These are phyloP conservation scores for Anthoceros angustus DNA, from an alignment of 225 moss, liverwort and hornwort genomes.

Conservation along the genomic window DNA sequence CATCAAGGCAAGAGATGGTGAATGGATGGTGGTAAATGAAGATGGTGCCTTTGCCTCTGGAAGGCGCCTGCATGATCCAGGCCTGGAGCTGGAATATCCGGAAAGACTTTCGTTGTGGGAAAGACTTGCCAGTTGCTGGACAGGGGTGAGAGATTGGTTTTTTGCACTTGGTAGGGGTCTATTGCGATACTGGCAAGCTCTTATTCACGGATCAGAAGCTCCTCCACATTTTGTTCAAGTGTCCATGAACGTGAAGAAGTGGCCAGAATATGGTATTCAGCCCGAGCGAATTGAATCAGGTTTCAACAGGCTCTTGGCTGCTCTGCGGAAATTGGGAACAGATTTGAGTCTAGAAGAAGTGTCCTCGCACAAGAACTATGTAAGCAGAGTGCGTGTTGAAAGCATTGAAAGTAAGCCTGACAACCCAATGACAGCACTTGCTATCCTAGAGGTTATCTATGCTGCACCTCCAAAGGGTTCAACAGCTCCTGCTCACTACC, in stretches of 20 bases:
- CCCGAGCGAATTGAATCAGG: conserved; percentile 83
- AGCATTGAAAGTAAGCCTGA: conserved; percentile 84
- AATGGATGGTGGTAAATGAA: conserved; percentile 90
- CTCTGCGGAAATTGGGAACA: conserved; percentile 36
- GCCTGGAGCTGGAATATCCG: conserved; percentile 18
- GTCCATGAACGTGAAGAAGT: conserved; percentile 77
- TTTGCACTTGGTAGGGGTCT: conserved; percentile 33
- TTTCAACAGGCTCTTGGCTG: conserved; percentile 64
- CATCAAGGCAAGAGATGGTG: conserved; percentile 92
- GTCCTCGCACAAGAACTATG: conserved; percentile 25
- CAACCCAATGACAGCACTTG: conserved; percentile 54
- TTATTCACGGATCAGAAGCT: conserved; percentile 79
- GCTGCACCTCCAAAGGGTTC: conserved; percentile 50
- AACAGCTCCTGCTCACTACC: conserved; percentile 39
- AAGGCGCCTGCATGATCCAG: conserved; percentile 38
- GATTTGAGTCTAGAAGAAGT: conserved; percentile 12
- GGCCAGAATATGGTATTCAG: conserved; percentile 94
- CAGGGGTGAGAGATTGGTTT: conserved; percentile 27
- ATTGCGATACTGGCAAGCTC: conserved; percentile 56
- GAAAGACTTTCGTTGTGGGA: conserved; percentile 23
- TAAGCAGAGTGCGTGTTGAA: conserved; percentile 81
- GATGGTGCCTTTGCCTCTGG: conserved; percentile 37
- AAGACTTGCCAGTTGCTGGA: conserved; percentile 23
- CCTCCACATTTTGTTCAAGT: conserved; percentile 99
- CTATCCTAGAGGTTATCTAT: conserved; percentile 89